Evolutionary conservation across 148 eudicot genomes (phyloP).

Genomic region (Cornus controversa): DNA sequence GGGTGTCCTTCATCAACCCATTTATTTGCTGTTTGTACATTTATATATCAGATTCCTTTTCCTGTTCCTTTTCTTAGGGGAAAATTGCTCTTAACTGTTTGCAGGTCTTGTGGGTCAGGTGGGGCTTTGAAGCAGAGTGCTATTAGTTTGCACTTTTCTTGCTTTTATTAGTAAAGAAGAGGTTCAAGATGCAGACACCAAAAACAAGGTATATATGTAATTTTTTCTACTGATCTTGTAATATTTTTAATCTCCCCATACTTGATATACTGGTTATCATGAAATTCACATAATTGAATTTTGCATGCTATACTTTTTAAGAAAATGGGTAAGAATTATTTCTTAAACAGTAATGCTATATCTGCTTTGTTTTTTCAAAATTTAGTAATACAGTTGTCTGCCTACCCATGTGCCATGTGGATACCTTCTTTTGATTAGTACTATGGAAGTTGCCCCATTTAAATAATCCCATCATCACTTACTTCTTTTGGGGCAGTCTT

Average conservation of each 20-base stretch:
- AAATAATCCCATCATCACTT: too few species aligned
- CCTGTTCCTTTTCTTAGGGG: conserved; percentile 19
- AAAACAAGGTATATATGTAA: conserved; percentile 55
- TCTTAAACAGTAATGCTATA: neutral
- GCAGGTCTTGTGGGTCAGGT: conserved; percentile 23
- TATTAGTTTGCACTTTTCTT: conserved; percentile 12
- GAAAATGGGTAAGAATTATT: neutral
- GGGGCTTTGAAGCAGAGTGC: conserved; percentile 25
- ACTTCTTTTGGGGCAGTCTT: too few species aligned
- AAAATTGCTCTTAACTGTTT: conserved; percentile 17
- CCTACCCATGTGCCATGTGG: too few species aligned
- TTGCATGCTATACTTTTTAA: neutral
- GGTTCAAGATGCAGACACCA: conserved; percentile 68
- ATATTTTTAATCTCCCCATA: neutral
- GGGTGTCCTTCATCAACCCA: conserved; percentile 14
- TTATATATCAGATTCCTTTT: conserved; percentile 16
- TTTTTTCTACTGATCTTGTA: neutral
- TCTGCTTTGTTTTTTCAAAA: too few species aligned
- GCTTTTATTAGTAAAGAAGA: conserved; percentile 19
- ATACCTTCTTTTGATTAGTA: too few species aligned
- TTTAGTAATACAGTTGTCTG: too few species aligned
- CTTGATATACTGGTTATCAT: neutral
- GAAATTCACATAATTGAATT: neutral
- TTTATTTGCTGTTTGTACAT: conserved; percentile 24
- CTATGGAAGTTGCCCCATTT: too few species aligned